phyloP scores from a whole-genome alignment of 768 basidiomycete genomes.

The Cantharellus anzutake region DNA sequence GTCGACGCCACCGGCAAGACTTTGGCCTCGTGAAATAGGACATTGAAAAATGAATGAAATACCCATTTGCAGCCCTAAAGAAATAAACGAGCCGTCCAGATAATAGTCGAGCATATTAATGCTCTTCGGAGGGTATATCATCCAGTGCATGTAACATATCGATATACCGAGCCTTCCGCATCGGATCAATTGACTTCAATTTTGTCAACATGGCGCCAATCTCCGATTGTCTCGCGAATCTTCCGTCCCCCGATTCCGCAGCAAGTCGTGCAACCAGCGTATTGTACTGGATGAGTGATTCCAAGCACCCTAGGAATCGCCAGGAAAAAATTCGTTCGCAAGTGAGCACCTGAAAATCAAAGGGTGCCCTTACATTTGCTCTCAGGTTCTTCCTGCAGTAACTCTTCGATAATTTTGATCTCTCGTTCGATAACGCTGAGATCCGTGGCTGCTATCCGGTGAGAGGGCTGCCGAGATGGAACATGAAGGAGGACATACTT shows the following conservation, averaged over 20 bases:
- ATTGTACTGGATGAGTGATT: constrained; percentile 75
- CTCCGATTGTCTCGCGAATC: constrained; percentile 25
- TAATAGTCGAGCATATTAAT: too few relatives aligned
- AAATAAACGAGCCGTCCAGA: too few relatives aligned
- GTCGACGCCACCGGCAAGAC: too few relatives aligned
- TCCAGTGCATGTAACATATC: constrained; percentile 21
- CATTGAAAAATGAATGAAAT: too few relatives aligned
- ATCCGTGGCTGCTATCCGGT: constrained; percentile 31
- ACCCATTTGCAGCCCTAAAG: too few relatives aligned
- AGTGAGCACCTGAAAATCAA: not conserved
- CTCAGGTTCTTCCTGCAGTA: constrained; percentile 76
- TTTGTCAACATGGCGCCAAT: constrained; percentile 28
- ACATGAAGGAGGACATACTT: constrained; percentile 25
- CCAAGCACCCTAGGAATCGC: constrained; percentile 68
- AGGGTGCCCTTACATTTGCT: constrained; percentile 56
- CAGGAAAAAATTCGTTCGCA: not conserved
- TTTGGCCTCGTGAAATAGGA: too few relatives aligned
- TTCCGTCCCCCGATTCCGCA: constrained; percentile 11
- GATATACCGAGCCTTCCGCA: constrained; percentile 45
- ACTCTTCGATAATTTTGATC: constrained; percentile 58
- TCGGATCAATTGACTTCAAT: constrained; percentile 35
- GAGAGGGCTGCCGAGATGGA: not conserved
- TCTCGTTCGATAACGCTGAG: constrained; percentile 46
- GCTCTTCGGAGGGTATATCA: too few relatives aligned
- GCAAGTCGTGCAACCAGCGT: constrained; percentile 39